Evolutionary conservation across 768 basidiomycete genomes (phyloP).

Genomic region (Chalciporus chontae): DNA sequence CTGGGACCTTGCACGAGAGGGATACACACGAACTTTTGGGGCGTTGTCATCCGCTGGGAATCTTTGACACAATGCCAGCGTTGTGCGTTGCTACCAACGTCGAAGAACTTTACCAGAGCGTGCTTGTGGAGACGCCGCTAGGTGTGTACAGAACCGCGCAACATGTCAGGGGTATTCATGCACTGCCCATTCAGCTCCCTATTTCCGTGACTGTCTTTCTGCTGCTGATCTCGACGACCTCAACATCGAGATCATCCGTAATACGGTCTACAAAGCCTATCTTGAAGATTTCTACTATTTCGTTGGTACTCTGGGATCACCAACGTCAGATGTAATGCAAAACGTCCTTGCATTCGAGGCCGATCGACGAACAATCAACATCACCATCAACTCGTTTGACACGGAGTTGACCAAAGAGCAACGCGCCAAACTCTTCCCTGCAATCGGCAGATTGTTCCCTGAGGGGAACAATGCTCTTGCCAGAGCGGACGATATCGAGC

Average conservation of each 20-base stretch:
- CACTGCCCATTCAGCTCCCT: constrained; percentile 57
- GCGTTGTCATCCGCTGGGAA: constrained; percentile 93
- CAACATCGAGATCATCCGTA: constrained; percentile 99
- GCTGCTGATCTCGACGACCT: constrained; percentile 97
- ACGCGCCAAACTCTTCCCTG: constrained; percentile 90
- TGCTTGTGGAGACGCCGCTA: constrained; percentile 94
- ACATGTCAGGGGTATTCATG: constrained; percentile 2
- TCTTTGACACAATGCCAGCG: constrained; percentile 98
- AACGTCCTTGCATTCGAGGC: constrained; percentile 93
- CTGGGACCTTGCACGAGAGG: constrained; percentile 93
- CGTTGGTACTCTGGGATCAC: constrained; percentile 71
- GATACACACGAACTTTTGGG: constrained; percentile 96
- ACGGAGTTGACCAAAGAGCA: constrained; percentile 95
- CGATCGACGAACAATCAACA: constrained; percentile 94
- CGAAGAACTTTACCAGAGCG: constrained; percentile 95
- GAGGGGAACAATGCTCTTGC: constrained; percentile 94
- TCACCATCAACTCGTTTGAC: constrained; percentile 98
- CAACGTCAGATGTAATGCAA: constrained; percentile 91
- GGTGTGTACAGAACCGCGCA: constrained; percentile 50
- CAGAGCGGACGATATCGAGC: constrained; percentile 91
- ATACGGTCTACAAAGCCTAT: constrained; percentile 98
- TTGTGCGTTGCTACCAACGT: constrained; percentile 99
- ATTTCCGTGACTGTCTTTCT: constrained; percentile 94
- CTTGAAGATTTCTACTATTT: constrained; percentile 95
- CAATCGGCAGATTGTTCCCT: constrained; percentile 90